Evolutionary conservation across 2,329 filamentous ascomycete species (phyloP).

Genomic region (Aureobasidium sp.): DNA sequence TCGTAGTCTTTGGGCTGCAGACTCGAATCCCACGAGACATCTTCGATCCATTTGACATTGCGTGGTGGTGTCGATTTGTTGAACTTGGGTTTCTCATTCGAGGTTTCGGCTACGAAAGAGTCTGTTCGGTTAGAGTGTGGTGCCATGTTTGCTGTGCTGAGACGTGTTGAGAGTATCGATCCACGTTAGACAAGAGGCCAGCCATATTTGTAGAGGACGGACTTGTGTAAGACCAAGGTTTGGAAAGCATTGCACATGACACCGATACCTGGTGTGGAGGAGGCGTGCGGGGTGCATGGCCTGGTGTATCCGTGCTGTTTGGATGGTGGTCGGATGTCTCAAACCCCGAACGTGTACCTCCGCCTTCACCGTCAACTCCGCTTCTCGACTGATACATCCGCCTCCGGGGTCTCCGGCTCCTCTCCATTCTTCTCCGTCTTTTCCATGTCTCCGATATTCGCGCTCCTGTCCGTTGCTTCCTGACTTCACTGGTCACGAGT

Average conservation of each 20-base stretch:
- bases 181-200: neutral
- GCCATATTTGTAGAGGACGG: neutral
- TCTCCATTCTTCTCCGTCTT: neutral
- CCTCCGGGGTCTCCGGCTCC: neutral
- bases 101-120: neutral
- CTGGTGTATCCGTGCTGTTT: neutral
- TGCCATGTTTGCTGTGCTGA: neutral
- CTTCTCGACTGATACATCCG: neutral
- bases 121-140: neutral
- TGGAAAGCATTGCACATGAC: neutral
- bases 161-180: neutral
- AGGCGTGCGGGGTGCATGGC: neutral
- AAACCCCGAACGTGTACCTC: neutral
- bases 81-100: neutral
- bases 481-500: no score
- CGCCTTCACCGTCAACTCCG: neutral
- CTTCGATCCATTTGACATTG: neutral
- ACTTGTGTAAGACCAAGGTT: neutral
- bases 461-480: no score
- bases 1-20: constrained; percentile 30
- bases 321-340: neutral
- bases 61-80: neutral
- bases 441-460: neutral
- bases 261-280: neutral
- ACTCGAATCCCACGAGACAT: neutral